Percentiles rank a stretch among this genome's conserved stretches.
These are phyloP conservation scores for Termitomyces sp. DNA, from an alignment of 768 basidiomycete genomes.

Conservation along the genomic window DNA sequence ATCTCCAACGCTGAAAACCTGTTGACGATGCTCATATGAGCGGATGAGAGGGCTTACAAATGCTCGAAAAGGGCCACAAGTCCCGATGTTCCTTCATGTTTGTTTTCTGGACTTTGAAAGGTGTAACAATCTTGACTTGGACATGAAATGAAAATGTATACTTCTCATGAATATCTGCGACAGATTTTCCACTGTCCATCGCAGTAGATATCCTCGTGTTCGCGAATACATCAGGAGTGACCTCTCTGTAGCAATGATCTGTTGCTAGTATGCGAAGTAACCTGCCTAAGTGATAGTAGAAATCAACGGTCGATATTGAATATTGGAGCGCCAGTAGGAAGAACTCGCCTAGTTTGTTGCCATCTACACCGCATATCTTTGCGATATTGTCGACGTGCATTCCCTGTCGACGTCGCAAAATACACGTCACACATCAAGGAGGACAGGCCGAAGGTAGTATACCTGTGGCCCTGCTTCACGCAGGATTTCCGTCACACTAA, in stretches of 20 bases:
- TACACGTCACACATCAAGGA: too few relatives aligned
- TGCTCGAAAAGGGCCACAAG: conserved; percentile 20
- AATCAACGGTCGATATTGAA: background rate
- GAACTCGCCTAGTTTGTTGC: conserved; percentile 23
- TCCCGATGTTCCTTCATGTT: conserved; percentile 24
- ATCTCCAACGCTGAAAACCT: conserved; percentile 13
- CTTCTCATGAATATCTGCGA: conserved; percentile 20
- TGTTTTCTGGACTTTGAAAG: conserved; percentile 17
- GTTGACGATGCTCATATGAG: background rate
- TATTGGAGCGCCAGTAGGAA: background rate
- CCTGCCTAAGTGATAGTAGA: conserved; percentile 1
- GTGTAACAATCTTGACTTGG: background rate
- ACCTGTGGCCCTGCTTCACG: conserved; percentile 28
- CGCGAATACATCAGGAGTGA: conserved; percentile 28
- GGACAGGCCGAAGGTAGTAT: background rate
- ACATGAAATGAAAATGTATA: background rate
- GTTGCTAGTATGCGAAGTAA: conserved; percentile 27
- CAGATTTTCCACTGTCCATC: conserved; percentile 24
- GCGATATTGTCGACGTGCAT: too few relatives aligned
- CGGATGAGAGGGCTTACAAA: conserved; percentile 9
- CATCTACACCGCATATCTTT: too few relatives aligned
- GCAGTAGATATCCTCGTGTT: conserved; percentile 28
- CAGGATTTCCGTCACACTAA: conserved; percentile 25
- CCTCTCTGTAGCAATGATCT: conserved; percentile 31
- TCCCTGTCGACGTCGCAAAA: too few relatives aligned